phyloP scores from a whole-genome alignment of 1,284 basidiomycete species.

The Volvariella volvacea region DNA sequence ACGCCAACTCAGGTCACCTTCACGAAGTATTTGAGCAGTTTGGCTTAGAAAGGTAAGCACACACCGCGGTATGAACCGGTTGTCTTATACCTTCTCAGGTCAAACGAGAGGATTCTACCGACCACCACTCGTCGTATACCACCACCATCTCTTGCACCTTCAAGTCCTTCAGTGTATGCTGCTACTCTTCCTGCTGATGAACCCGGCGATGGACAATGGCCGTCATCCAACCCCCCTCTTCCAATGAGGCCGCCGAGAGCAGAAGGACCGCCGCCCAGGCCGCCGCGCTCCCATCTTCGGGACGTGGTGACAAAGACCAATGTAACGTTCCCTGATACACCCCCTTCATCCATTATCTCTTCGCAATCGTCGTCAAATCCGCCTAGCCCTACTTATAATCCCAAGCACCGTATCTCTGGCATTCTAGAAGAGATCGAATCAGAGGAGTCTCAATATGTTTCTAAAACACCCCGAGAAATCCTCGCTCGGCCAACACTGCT shows the following conservation, averaged over 20 bases:
- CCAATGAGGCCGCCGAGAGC: no score
- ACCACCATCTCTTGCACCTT: constrained; percentile 28
- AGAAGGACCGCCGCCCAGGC: constrained; percentile 31
- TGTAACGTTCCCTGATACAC: not conserved
- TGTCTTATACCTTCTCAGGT: no score
- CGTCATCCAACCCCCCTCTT: no score
- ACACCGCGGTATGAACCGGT: no score
- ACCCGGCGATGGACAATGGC: constrained; percentile 22
- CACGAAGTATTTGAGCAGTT: no score
- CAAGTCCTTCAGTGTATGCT: constrained; percentile 56
- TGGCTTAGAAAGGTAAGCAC: no score
- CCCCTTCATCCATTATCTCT: not conserved
- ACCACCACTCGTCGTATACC: no score
- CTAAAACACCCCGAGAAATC: constrained; percentile 17
- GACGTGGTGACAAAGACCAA: constrained; percentile 19
- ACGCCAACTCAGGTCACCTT: no score
- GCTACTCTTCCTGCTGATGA: constrained; percentile 37
- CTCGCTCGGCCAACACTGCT: constrained; percentile 29
- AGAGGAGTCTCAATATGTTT: no score
- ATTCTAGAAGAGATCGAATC: no score
- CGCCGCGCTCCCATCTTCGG: constrained; percentile 36
- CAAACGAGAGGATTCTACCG: no score
- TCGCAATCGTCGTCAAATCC: not conserved
- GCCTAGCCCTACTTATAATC: not conserved
- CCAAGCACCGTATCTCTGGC: no score